phyloP scores from a whole-genome alignment of 2,329 filamentous ascomycete species.

The Gyromitra esculenta region DNA sequence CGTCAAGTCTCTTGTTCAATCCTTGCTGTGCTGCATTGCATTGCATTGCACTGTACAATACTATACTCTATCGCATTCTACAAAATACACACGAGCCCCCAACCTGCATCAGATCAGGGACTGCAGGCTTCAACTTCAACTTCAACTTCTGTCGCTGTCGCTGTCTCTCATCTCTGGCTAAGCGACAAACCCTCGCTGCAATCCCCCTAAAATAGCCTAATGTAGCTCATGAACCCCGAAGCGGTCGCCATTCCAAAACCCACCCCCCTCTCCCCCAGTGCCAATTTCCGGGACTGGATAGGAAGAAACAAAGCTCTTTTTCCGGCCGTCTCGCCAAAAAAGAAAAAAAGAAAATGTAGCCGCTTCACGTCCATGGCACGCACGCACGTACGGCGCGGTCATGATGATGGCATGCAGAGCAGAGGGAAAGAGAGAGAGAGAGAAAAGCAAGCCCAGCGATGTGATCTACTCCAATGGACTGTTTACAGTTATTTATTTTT shows the following conservation, averaged over 20 bases:
- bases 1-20: background rate
- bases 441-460: background rate
- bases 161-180: background rate
- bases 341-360: background rate
- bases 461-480: background rate
- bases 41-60: too few species aligned
- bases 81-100: background rate
- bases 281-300: conserved; percentile 23
- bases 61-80: background rate
- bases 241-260: conserved; percentile 4
- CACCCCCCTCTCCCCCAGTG: background rate
- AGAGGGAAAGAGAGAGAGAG: background rate
- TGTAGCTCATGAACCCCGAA: background rate
- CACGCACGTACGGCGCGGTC: background rate
- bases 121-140: background rate
- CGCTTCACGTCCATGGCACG: background rate
- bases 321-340: conserved; percentile 6
- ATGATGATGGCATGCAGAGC: conserved; percentile 3
- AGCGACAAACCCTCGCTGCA: conserved; percentile 2
- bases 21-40: too few species aligned
- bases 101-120: background rate
- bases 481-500: background rate
- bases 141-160: background rate
- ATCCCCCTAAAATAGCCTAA: conserved; percentile 7
- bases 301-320: conserved; percentile 38